phyloP scores from a whole-genome alignment of 1,139 yeast species.

The Kodamaea sp. region DNA sequence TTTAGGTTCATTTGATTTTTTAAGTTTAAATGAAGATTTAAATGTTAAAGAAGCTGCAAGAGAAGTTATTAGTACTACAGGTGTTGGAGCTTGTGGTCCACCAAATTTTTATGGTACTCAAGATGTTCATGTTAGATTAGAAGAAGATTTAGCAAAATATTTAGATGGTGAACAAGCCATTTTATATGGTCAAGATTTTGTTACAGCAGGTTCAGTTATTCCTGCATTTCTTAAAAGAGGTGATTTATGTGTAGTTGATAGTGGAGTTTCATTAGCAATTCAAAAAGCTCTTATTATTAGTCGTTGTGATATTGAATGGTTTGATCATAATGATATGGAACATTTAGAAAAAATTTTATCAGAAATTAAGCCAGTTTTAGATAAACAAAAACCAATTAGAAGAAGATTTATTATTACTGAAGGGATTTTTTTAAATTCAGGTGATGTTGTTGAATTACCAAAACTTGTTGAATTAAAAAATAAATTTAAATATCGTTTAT shows the following conservation, averaged over 20 bases:
- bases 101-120: constrained; percentile 97
- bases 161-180: constrained; percentile 77
- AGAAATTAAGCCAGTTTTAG: constrained; percentile 60
- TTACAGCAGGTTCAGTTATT: constrained; percentile 90
- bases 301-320: constrained; percentile 82
- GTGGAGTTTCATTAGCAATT: constrained; percentile 68
- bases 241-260: constrained; percentile 85
- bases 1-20: constrained; percentile 60
- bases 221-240: constrained; percentile 96
- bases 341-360: constrained; percentile 69
- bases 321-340: constrained; percentile 81
- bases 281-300: constrained; percentile 88
- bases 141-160: constrained; percentile 69
- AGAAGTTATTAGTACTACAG: constrained; percentile 60
- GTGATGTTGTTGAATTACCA: constrained; percentile 75
- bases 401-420: constrained; percentile 91
- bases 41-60: constrained; percentile 54
- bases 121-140: constrained; percentile 82
- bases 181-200: constrained; percentile 89
- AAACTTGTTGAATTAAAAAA: constrained; percentile 71
- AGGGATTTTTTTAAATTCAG: constrained; percentile 77
- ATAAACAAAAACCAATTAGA: constrained; percentile 67
- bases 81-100: constrained; percentile 99
- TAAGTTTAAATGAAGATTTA: constrained; percentile 51
- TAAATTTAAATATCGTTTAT: constrained; percentile 77